Base-by-base conservation (phyloP, 306 rosid genomes). In the Sesbania bispinosa region DNA sequence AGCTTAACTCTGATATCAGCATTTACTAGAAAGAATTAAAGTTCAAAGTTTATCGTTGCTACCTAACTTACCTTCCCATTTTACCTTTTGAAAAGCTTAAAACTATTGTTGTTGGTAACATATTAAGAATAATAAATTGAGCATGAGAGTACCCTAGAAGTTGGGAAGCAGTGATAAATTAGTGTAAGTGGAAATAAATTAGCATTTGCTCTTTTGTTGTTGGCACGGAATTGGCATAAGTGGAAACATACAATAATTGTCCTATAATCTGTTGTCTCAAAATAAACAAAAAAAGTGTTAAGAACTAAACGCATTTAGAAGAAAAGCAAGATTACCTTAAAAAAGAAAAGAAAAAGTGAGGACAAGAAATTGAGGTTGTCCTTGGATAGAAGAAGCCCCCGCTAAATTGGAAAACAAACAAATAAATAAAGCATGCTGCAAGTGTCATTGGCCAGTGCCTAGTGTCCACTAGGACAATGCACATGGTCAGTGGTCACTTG, bases 401-500 rank as follows among this genome's bases (percentile, higher is more conserved):
- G n/a, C 54, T 57, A 14, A 10, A 50, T 35, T 33, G 62, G 20
- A 2, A 26, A 19, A n/a, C n/a, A 39, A 16, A 2, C 10, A 59
- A 36, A 62, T 7, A 10, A 30, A 18, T n/a, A 9, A 32, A 6
- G n/a, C 10, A 42, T 43, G 57, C 29, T 52, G 27, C 16, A n/a
- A 4, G 26, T 42, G 53, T 23, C 13, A 36, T 41, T 57, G 67
- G 55, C 10, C 24, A 15, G 10, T 60, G 27, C 55, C 0, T 11
- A 48, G 30, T 62, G 78, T 54, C 45, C 78, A 62, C 71, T 14
- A 23, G 30, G 21, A 39, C 7, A 75, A 64, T n/a, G n/a, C n/a
- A n/a, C n/a, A n/a, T n/a, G n/a, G n/a, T n/a, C n/a, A n/a, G n/a
- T n/a, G 50, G 62, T 52, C 45, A 67, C 50, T 24, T 14, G 21